Percentiles rank a stretch among this genome's conserved stretches.
These are phyloP conservation scores for Botrytis hyacinthi DNA, from an alignment of 2,329 filamentous ascomycete genomes.

Conservation along the genomic window DNA sequence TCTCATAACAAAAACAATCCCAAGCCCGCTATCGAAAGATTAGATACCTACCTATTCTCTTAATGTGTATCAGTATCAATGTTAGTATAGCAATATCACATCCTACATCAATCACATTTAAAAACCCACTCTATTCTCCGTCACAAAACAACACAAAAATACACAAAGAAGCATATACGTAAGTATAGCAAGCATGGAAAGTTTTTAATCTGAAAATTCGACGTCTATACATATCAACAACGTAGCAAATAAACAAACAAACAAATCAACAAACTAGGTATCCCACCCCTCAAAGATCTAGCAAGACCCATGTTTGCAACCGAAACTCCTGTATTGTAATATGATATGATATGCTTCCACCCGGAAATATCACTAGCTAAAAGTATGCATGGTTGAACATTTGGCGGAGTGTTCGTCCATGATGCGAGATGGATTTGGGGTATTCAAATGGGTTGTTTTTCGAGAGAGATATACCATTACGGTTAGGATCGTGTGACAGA, in stretches of 20 bases:
- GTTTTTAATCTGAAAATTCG: not conserved
- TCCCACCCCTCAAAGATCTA: not conserved
- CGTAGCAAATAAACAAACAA: not conserved
- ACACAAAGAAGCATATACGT: too few relatives aligned
- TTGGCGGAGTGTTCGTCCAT: not conserved
- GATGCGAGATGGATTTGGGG: not conserved
- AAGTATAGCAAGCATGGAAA: not conserved
- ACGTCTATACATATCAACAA: not conserved
- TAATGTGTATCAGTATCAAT: not conserved
- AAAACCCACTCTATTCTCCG: not conserved
- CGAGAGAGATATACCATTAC: not conserved
- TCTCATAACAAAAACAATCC: too few relatives aligned
- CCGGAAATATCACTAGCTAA: not conserved
- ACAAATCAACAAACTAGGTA: not conserved
- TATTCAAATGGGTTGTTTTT: not conserved
- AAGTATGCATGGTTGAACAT: not conserved
- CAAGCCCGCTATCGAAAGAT: too few relatives aligned
- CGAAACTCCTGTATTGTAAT: conserved; percentile 9
- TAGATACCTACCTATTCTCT: not conserved
- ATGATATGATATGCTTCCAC: not conserved
- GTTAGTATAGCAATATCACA: too few relatives aligned
- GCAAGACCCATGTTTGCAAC: not conserved
- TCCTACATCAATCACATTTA: not conserved
- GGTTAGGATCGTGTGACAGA: not conserved
- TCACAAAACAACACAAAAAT: not conserved